Percentiles rank a stretch among this genome's conserved stretches.
Evolutionary conservation across 169 alveolate species (phyloP).

Genomic region (Plasmodium sp.): DNA sequence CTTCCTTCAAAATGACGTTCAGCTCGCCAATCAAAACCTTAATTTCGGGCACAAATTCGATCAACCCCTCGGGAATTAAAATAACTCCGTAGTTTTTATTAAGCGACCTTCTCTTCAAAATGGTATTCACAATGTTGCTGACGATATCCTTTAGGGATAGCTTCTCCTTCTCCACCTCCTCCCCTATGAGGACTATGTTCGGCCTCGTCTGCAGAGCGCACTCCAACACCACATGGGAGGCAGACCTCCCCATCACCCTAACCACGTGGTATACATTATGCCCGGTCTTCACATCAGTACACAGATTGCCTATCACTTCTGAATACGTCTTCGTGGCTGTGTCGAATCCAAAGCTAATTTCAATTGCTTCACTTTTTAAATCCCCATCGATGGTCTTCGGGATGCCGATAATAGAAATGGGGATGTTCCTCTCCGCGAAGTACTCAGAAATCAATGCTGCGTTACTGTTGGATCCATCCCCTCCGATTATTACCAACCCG

Average conservation of each 20-base stretch:
- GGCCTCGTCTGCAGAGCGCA: slow-evolving; percentile 97
- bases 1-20: slow-evolving; percentile 90
- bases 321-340: slow-evolving; percentile 98
- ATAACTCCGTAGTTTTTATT: slow-evolving; percentile 96
- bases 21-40: slow-evolving; percentile 93
- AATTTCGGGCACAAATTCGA: slow-evolving; percentile 97
- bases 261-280: slow-evolving; percentile 96
- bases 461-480: slow-evolving; percentile 99
- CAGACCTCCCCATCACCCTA: slow-evolving; percentile 99
- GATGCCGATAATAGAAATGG: slow-evolving; percentile 93
- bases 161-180: slow-evolving; percentile 92
- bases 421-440: slow-evolving; percentile 83
- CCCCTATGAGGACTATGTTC: slow-evolving; percentile 95
- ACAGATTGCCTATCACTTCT: slow-evolving; percentile 95
- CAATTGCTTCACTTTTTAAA: slow-evolving; percentile 95
- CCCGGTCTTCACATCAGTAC: slow-evolving; percentile 93
- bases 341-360: slow-evolving; percentile 98
- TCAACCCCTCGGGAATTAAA: slow-evolving; percentile 97
- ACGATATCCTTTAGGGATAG: slow-evolving; percentile 91
- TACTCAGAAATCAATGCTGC: slow-evolving; percentile 98
- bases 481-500: slow-evolving; percentile 98
- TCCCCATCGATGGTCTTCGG: slow-evolving; percentile 99
- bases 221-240: slow-evolving; percentile 97
- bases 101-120: slow-evolving; percentile 89
- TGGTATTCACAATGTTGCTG: slow-evolving; percentile 91